Conservation (phyloP, 768 basidiomycete genomes). For the Sutorius australiensis region DNA sequence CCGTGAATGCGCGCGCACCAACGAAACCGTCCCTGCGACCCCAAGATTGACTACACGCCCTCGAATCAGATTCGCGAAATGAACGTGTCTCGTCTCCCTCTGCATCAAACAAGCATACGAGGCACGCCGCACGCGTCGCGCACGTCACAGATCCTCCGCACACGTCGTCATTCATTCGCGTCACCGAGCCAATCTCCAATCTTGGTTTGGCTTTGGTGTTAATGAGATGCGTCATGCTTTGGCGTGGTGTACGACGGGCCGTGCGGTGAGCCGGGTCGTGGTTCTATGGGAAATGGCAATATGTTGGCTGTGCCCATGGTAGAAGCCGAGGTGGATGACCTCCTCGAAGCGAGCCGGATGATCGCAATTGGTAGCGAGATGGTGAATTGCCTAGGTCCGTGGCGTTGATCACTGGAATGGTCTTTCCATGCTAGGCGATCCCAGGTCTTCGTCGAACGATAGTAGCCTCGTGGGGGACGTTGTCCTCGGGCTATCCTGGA, state of each 20-base stretch:
- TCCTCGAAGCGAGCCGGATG: neutral
- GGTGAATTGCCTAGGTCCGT: neutral
- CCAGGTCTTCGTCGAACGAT: neutral
- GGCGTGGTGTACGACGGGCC: conserved; percentile 11
- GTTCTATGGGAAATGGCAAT: neutral
- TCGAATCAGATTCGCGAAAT: conserved; percentile 24
- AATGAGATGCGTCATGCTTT: conserved; percentile 23
- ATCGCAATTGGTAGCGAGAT: neutral
- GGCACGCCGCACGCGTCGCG: conserved; percentile 17
- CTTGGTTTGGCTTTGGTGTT: neutral
- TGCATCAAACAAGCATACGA: neutral
- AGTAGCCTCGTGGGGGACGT: neutral
- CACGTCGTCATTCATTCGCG: neutral
- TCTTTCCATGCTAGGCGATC: conserved; percentile 3
- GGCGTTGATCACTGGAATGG: neutral
- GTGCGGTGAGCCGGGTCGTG: neutral
- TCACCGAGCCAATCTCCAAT: conserved; percentile 16
- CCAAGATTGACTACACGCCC: conserved; percentile 22
- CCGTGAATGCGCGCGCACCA: too few species aligned
- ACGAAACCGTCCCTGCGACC: too few species aligned
- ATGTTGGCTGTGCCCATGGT: neutral
- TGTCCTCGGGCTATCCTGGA: neutral
- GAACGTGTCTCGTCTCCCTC: conserved; percentile 10
- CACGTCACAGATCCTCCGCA: conserved; percentile 12
- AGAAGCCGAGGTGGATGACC: conserved; percentile 7